phyloP scores from a whole-genome alignment of 2,329 filamentous ascomycete species.

The Cryoendolithus antarcticus region DNA sequence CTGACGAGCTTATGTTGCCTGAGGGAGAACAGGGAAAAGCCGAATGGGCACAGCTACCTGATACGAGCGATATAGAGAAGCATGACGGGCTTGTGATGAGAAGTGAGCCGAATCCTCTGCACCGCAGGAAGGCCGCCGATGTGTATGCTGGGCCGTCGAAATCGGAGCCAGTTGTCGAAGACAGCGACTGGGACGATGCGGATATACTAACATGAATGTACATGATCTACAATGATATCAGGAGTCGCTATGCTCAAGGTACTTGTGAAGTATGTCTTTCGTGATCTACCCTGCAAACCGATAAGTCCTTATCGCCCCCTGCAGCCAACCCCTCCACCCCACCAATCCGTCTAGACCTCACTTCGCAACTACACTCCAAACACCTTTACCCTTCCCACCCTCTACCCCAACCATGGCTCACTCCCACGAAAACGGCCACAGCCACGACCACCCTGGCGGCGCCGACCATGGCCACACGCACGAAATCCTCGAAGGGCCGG shows the following conservation, averaged over 20 bases:
- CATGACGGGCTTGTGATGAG: slow-evolving; percentile 2
- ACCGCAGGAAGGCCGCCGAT: slow-evolving; percentile 21
- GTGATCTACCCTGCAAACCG: too few species aligned
- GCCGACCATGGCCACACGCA: slow-evolving; percentile 86
- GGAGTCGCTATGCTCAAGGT: too few species aligned
- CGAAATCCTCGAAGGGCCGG: slow-evolving; percentile 87
- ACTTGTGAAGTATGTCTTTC: too few species aligned
- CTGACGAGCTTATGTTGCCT: neutral
- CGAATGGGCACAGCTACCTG: slow-evolving; percentile 7
- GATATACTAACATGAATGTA: too few species aligned
- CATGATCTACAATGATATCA: too few species aligned
- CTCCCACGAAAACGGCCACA: slow-evolving; percentile 39
- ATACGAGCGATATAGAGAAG: slow-evolving; percentile 8
- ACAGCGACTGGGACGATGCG: slow-evolving; percentile 42
- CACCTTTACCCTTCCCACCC: too few species aligned
- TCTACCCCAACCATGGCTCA: slow-evolving; percentile 16
- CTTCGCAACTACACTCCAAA: too few species aligned
- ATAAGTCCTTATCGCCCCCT: too few species aligned
- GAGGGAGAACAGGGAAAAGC: slow-evolving; percentile 4
- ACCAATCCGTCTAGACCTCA: too few species aligned
- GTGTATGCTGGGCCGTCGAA: slow-evolving; percentile 14
- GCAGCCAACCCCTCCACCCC: too few species aligned
- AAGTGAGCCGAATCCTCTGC: neutral
- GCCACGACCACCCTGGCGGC: slow-evolving; percentile 32
- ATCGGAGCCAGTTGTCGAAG: slow-evolving; percentile 34